Evolutionary conservation across 2,329 filamentous ascomycete species (phyloP), one percentile per base, ranked within the genome.

Genomic region (Herpomyces periplanetae): DNA sequence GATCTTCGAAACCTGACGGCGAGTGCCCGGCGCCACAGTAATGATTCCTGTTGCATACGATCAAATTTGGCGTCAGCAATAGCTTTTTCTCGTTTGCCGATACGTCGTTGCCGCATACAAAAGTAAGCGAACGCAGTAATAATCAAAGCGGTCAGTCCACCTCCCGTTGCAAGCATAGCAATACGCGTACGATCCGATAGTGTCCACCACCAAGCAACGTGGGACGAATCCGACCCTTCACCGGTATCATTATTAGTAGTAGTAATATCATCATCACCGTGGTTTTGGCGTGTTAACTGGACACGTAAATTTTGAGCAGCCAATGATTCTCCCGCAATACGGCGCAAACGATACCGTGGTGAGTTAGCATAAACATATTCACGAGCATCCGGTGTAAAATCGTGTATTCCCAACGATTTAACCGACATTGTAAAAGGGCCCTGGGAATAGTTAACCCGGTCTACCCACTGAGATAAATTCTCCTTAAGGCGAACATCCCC

Each of bases 91-190:
- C 39, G 38, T 22, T 42, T 41, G 13, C 48, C 48, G 24, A 38
- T 35, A 22, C 40, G 38, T 22, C 48, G 40, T 31, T 50, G 45
- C 18, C 36, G 38, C 25, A 49, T 27, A 30, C 43, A 50, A 34
- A 39, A 49, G 27, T 46, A 38, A 5, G 35, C 26, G 10, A 43
- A 32, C 9, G 37, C 27, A 4, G 30, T 31, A 10, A 45, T 27
- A 12, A 27, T 26, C 12, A 38, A 15, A 3, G 28, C 29, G 11
- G 27, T 33, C 5, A 33, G 34, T 4, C 27, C 35, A 10, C 36
- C 40, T 13, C 34, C 34, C 11, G 35, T 41, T 20, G 26, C 27
- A 23, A 34, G 36, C 21, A 52, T 39, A 16, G 40, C 45, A 20
- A 45, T 41, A 25, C 50, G 47, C 20, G 43, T 44, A 8, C 35